Evolutionary conservation across 495 filamentous ascomycete genomes (phyloP).

Genomic region (Terfezia boudieri): DNA sequence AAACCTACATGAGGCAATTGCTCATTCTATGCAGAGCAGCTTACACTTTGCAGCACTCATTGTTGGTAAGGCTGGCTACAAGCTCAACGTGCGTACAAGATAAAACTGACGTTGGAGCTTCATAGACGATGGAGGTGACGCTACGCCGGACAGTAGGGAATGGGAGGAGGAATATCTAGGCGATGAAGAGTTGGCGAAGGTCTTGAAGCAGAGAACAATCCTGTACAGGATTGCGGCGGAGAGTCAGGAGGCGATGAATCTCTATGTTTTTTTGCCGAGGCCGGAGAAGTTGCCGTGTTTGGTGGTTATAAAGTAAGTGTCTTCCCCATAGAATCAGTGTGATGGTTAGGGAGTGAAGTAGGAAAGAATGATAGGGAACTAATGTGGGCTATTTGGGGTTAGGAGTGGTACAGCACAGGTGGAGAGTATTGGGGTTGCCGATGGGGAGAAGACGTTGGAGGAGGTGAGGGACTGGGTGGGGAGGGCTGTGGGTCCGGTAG

Average conservation of each 20-base stretch:
- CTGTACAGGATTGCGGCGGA: conserved; percentile 43
- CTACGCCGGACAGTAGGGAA: conserved; percentile 39
- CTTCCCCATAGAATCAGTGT: conserved; percentile 10
- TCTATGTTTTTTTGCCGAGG: conserved; percentile 60
- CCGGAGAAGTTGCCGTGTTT: conserved; percentile 42
- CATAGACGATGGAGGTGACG: conserved; percentile 4
- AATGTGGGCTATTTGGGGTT: not conserved
- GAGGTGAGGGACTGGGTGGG: conserved; percentile 12
- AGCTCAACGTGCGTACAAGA: too few relatives aligned
- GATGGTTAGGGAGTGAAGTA: not conserved
- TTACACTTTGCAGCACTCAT: conserved; percentile 52
- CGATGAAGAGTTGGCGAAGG: conserved; percentile 34
- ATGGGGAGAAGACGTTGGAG: conserved; percentile 2
- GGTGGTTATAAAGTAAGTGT: conserved; percentile 47
- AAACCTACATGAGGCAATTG: conserved; percentile 55
- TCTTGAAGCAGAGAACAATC: conserved; percentile 37
- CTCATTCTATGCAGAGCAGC: conserved; percentile 40
- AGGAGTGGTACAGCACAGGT: conserved; percentile 1
- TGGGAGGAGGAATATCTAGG: conserved; percentile 62
- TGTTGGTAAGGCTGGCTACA: conserved; percentile 28
- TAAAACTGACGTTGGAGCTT: too few relatives aligned
- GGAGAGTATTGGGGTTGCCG: conserved; percentile 16
- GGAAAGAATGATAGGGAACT: not conserved
- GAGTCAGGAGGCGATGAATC: conserved; percentile 55
- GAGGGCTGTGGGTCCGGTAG: conserved; percentile 4